phyloP scores from a whole-genome alignment of 2,329 filamentous ascomycete species.

The Penicillium sp. region DNA sequence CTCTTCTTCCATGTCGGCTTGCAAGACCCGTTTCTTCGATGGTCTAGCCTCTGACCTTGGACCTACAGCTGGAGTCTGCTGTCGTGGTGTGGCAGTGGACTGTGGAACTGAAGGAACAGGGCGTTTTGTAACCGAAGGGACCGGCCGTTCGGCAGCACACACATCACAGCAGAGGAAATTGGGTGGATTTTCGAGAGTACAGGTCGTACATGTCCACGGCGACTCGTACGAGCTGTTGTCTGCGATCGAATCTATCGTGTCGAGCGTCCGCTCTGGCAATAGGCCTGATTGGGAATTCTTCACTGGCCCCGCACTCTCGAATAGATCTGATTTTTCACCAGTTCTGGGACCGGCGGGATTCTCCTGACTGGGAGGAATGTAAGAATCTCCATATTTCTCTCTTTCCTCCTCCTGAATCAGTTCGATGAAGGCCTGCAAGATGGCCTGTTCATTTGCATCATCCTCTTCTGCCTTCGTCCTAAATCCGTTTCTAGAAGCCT shows the following conservation, averaged over 20 bases:
- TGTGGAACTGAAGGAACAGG: constrained; percentile 37
- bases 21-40: constrained; percentile 27
- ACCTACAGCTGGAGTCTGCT: background rate
- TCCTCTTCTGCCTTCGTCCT: constrained; percentile 84
- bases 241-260: constrained; percentile 18
- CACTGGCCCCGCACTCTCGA: constrained; percentile 25
- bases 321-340: constrained; percentile 43
- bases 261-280: constrained; percentile 4
- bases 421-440: constrained; percentile 82
- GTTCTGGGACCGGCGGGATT: constrained; percentile 53
- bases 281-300: background rate
- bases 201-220: constrained; percentile 62
- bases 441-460: constrained; percentile 83
- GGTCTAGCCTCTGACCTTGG: constrained; percentile 11
- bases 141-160: constrained; percentile 59
- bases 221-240: constrained; percentile 39
- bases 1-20: constrained; percentile 6
- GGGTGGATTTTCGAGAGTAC: constrained; percentile 64
- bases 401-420: constrained; percentile 77
- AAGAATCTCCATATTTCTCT: constrained; percentile 60
- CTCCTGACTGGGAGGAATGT: constrained; percentile 55
- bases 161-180: constrained; percentile 63
- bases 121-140: constrained; percentile 43
- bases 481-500: constrained; percentile 73
- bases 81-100: constrained; percentile 7